Evolutionary conservation across 1,139 yeast genomes (phyloP).

Genomic region (Candida neerlandica): DNA sequence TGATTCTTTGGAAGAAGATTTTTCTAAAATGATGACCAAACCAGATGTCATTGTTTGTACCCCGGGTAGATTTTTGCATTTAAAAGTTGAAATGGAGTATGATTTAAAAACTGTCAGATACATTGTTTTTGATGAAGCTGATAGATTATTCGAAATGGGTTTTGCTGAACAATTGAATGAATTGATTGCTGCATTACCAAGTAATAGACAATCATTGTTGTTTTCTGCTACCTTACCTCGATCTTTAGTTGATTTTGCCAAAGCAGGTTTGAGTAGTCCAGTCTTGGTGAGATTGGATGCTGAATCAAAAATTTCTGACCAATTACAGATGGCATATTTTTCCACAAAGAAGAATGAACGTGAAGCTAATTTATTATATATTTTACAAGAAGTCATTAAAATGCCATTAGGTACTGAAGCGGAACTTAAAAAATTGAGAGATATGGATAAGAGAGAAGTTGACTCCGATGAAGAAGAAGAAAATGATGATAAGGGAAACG

Average conservation of each 20-base stretch:
- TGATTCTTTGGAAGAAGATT: slow-evolving; percentile 95
- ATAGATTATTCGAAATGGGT: slow-evolving; percentile 95
- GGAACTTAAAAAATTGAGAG: slow-evolving; percentile 55
- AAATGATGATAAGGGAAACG: slow-evolving; percentile 30
- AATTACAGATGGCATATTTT: slow-evolving; percentile 87
- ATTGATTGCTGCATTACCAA: slow-evolving; percentile 78
- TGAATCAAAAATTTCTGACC: slow-evolving; percentile 85
- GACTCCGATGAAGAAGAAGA: slow-evolving; percentile 53
- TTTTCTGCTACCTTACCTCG: slow-evolving; percentile 96
- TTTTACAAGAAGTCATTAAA: slow-evolving; percentile 81
- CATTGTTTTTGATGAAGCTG: slow-evolving; percentile 97
- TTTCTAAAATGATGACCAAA: slow-evolving; percentile 85
- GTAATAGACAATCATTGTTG: slow-evolving; percentile 80
- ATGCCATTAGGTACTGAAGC: slow-evolving; percentile 78
- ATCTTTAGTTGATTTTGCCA: slow-evolving; percentile 92
- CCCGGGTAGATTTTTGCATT: slow-evolving; percentile 95
- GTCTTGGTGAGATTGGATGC: slow-evolving; percentile 90
- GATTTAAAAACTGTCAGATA: slow-evolving; percentile 83
- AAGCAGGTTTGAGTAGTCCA: slow-evolving; percentile 92
- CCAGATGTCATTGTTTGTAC: slow-evolving; percentile 97
- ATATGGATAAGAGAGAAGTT: slow-evolving; percentile 46
- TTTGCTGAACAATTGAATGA: slow-evolving; percentile 94
- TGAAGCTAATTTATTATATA: slow-evolving; percentile 78
- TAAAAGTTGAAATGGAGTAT: slow-evolving; percentile 91
- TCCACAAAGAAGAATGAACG: slow-evolving; percentile 82